Percentiles rank a stretch among this genome's conserved stretches.
phyloP scores from a whole-genome alignment of 169 alveolate genomes.

The Plasmodium vivax region DNA sequence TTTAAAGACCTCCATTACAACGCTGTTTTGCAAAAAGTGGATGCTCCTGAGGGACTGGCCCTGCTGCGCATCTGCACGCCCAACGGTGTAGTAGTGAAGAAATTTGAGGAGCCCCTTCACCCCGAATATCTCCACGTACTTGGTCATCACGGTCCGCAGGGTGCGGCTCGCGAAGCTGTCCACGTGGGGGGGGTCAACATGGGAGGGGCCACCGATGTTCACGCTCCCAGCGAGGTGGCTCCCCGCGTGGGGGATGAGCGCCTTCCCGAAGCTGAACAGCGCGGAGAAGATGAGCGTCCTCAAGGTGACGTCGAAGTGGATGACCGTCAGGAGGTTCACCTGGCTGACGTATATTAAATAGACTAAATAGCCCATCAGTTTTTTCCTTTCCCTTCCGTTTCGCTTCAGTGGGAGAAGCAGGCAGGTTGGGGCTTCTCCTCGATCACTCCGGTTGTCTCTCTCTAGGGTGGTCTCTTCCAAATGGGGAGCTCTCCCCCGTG shows the following conservation, averaged over 20 bases:
- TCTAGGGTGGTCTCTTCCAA: not conserved
- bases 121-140: constrained; percentile 13
- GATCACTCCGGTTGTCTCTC: not conserved
- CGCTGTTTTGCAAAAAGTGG: constrained; percentile 4
- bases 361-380: not conserved
- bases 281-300: constrained; percentile 14
- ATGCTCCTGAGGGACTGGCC: not conserved
- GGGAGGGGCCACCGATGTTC: not conserved
- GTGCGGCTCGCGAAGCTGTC: not conserved
- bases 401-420: not conserved
- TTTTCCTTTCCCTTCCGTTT: not conserved
- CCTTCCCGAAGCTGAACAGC: constrained; percentile 16
- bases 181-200: not conserved
- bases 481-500: not conserved
- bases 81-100: not conserved
- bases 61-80: not conserved
- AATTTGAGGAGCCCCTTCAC: not conserved
- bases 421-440: not conserved
- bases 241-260: not conserved
- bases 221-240: not conserved
- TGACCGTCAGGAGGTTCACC: constrained; percentile 6
- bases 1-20: constrained; percentile 5
- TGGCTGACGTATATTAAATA: constrained; percentile 34
- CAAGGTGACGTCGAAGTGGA: constrained; percentile 1
- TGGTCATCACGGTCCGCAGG: not conserved